phyloP scores from a whole-genome alignment of 257 asterid genomes.

The Asclepias syriaca region DNA sequence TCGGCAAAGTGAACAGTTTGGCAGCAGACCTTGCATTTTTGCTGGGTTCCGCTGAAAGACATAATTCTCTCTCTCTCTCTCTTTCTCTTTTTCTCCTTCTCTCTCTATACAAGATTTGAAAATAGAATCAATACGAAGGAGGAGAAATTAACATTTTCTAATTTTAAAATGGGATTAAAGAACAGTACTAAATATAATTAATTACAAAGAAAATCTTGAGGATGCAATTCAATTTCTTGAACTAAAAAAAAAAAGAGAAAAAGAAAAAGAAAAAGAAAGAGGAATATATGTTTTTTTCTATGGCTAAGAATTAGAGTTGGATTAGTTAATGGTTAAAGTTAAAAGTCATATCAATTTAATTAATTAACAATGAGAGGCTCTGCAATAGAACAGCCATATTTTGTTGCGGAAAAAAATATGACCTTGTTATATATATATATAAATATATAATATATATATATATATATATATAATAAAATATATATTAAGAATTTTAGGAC shows the following conservation, averaged over 20 bases:
- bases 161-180: not conserved
- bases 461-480: no score
- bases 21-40: slow-evolving; percentile 58
- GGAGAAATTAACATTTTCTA: not conserved
- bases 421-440: no score
- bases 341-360: no score
- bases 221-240: no score
- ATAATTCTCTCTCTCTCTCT: not conserved
- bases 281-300: not conserved
- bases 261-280: no score
- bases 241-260: not conserved
- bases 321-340: slow-evolving; percentile 5
- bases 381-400: slow-evolving; percentile 8
- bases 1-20: slow-evolving; percentile 54
- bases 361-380: not conserved
- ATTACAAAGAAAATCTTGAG: no score
- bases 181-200: no score
- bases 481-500: not conserved
- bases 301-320: slow-evolving; percentile 7
- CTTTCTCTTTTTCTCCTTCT: no score
- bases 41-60: slow-evolving; percentile 51
- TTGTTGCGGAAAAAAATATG: slow-evolving; percentile 2
- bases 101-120: no score
- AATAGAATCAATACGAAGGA: not conserved
- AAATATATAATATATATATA: no score